Evolutionary conservation across 2,329 filamentous ascomycete species (phyloP).

Genomic region (Trichoderma gracile): DNA sequence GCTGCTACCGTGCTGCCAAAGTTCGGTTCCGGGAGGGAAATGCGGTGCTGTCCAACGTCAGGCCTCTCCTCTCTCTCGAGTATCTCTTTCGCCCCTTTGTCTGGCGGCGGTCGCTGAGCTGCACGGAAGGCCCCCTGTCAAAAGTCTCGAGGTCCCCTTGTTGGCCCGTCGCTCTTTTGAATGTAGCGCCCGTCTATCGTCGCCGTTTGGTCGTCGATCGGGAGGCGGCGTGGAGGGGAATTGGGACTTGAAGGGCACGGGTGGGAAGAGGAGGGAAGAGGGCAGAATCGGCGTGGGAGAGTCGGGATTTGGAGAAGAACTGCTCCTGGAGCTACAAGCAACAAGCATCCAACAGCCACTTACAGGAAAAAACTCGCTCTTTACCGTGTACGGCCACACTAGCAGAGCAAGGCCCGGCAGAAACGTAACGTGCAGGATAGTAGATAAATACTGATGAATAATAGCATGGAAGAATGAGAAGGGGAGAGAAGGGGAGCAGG

Average conservation of each 20-base stretch:
- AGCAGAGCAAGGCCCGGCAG: background rate
- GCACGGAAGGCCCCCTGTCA: conserved; percentile 18
- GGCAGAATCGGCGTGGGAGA: too few species aligned
- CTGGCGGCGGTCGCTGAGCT: conserved; percentile 11
- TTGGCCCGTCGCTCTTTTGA: conserved; percentile 9
- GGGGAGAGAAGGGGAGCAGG: background rate
- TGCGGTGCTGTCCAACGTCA: conserved; percentile 11
- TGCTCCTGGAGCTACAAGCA: background rate
- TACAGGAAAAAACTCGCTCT: too few species aligned
- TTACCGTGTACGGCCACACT: conserved; percentile 1
- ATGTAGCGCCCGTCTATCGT: conserved; percentile 20
- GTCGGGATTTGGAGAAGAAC: background rate
- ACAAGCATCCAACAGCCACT: background rate
- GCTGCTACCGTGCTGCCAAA: conserved; percentile 4
- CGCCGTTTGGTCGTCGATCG: conserved; percentile 18
- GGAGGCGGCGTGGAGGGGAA: background rate
- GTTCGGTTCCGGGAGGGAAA: background rate
- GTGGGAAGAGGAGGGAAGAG: conserved; percentile 2
- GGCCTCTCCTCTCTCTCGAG: background rate
- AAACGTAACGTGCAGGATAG: conserved; percentile 8
- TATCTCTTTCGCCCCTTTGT: conserved; percentile 4
- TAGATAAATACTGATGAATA: background rate
- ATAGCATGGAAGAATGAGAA: background rate
- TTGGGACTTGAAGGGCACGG: conserved; percentile 4
- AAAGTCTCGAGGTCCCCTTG: conserved; percentile 19